phyloP scores from a whole-genome alignment of 352 stramenopile species.

The Hyaloperonospora brassicae region DNA sequence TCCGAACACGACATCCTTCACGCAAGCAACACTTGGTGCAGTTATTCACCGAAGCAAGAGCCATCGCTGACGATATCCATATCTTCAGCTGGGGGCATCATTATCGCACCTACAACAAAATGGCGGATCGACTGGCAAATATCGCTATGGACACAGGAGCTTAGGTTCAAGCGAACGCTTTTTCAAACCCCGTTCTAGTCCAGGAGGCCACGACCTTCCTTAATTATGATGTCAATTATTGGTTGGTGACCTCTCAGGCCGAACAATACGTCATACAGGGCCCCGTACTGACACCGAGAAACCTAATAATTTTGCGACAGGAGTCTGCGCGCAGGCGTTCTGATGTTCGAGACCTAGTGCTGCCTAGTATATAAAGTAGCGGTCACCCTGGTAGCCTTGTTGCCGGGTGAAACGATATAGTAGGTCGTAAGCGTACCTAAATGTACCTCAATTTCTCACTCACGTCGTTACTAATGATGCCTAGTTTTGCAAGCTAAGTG shows the following conservation, averaged over 20 bases:
- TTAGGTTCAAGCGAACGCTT: not conserved
- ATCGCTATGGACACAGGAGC: not conserved
- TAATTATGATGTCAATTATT: not conserved
- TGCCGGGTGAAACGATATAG: too few relatives aligned
- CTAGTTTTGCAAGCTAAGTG: too few relatives aligned
- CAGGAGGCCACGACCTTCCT: not conserved
- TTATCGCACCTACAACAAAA: not conserved
- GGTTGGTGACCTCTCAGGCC: not conserved
- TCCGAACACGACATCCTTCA: not conserved
- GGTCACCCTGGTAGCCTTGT: not conserved
- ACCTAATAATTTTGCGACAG: not conserved
- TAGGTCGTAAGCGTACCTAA: too few relatives aligned
- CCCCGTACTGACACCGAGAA: not conserved
- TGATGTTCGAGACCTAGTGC: not conserved
- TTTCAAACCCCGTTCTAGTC: not conserved
- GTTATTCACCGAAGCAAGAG: not conserved
- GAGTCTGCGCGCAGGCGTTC: not conserved
- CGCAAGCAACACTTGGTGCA: not conserved
- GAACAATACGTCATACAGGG: not conserved
- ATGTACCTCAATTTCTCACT: too few relatives aligned
- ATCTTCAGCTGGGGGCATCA: not conserved
- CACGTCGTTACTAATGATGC: too few relatives aligned
- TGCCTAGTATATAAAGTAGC: slow-evolving; percentile 1
- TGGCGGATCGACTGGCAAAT: not conserved
- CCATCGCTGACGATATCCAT: not conserved